A percentile compares a stretch with the other conserved stretches of the same genome.
Conservation (phyloP, 116 monocot species). For the Papilionanthe hybrid region DNA sequence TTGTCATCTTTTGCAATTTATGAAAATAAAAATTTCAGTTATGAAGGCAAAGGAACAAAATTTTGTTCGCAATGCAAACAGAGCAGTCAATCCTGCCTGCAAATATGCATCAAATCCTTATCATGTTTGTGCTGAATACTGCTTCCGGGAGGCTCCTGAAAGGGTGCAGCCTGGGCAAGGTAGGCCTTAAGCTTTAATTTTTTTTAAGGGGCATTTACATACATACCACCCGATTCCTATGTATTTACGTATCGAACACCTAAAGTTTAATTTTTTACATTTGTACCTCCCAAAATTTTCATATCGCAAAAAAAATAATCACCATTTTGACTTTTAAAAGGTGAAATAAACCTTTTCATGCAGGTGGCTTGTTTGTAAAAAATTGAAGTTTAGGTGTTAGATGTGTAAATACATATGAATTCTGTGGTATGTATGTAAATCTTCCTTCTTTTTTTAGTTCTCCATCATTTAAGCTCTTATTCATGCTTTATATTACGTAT, state of each 20-base stretch:
- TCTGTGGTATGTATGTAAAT: background rate
- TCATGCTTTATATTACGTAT: background rate
- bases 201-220: too few relatives aligned
- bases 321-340: too few relatives aligned
- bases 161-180: background rate
- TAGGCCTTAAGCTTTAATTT: background rate
- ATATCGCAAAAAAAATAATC: too few relatives aligned
- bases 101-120: conserved; percentile 14
- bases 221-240: too few relatives aligned
- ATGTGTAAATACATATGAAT: too few relatives aligned
- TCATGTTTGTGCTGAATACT: conserved; percentile 10
- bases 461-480: background rate
- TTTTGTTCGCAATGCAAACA: background rate
- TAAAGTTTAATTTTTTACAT: too few relatives aligned
- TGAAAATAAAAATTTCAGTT: background rate
- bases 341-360: too few relatives aligned
- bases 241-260: too few relatives aligned
- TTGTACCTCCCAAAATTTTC: too few relatives aligned
- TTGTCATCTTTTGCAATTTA: background rate
- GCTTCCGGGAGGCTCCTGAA: background rate
- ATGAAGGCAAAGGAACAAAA: background rate
- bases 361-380: too few relatives aligned
- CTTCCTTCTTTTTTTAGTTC: background rate
- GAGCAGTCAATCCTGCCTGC: background rate
- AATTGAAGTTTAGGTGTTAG: too few relatives aligned